Conservation (phyloP, 176 grass and related monocot genomes). For the Cocos nucifera region DNA sequence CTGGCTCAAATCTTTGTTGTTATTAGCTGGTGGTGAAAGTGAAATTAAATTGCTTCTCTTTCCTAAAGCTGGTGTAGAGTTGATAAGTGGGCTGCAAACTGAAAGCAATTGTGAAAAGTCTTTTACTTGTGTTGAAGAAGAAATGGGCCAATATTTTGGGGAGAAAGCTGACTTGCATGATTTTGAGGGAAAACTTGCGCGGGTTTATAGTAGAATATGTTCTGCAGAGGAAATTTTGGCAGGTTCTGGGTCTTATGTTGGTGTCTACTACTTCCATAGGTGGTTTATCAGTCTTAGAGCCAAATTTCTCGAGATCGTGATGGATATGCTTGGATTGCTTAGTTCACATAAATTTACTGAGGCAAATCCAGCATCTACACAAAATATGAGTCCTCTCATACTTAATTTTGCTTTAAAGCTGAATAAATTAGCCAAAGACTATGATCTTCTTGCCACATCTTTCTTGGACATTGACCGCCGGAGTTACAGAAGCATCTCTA, state of each 20-base stretch:
- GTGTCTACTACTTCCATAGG: constrained; percentile 56
- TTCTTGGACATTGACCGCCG: constrained; percentile 54
- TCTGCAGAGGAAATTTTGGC: constrained; percentile 46
- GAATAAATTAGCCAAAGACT: constrained; percentile 55
- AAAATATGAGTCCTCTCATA: constrained; percentile 24
- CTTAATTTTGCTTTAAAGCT: constrained; percentile 42
- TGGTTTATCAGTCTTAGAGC: constrained; percentile 85
- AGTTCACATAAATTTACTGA: constrained; percentile 16
- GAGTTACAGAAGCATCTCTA: constrained; percentile 41
- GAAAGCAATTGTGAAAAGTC: constrained; percentile 31
- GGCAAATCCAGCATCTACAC: constrained; percentile 1
- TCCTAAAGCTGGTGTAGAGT: constrained; percentile 44
- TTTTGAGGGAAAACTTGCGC: constrained; percentile 38
- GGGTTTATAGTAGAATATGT: constrained; percentile 41
- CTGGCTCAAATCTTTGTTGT: constrained; percentile 74
- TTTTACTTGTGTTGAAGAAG: constrained; percentile 29
- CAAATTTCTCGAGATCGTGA: constrained; percentile 49
- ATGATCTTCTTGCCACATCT: constrained; percentile 69
- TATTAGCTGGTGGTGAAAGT: constrained; percentile 58
- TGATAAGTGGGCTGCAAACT: constrained; percentile 53
- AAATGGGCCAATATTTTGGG: constrained; percentile 16
- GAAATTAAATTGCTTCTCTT: constrained; percentile 74
- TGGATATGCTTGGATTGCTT: constrained; percentile 41
- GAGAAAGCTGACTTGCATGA: constrained; percentile 29
- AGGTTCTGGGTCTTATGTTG: constrained; percentile 23